Evolutionary conservation across 345 rosid species (phyloP).

Genomic region (Capsella bursapastoris): DNA sequence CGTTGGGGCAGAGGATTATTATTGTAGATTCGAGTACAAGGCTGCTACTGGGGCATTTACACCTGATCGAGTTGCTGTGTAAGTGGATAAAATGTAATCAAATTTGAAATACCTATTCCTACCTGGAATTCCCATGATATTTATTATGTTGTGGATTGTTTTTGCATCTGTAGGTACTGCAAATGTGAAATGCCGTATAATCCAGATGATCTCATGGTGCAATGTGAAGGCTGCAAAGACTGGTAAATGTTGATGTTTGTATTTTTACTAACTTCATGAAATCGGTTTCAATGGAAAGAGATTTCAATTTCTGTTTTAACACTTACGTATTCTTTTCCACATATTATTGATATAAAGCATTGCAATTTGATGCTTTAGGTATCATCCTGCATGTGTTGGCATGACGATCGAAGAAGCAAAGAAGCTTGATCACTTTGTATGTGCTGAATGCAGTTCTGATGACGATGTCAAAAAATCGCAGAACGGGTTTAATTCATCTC

Average conservation of each 20-base stretch:
- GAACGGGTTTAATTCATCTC: slow-evolving; percentile 55
- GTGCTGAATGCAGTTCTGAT: slow-evolving; percentile 72
- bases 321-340: not conserved
- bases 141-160: not conserved
- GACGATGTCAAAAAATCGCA: slow-evolving; percentile 64
- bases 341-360: slow-evolving; percentile 31
- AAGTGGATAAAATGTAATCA: slow-evolving; percentile 42
- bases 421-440: slow-evolving; percentile 72
- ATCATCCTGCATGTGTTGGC: slow-evolving; percentile 85
- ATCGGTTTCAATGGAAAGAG: not conserved
- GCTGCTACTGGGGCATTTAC: slow-evolving; percentile 83
- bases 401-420: slow-evolving; percentile 89
- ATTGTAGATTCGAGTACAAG: slow-evolving; percentile 80
- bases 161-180: slow-evolving; percentile 68
- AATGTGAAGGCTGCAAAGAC: slow-evolving; percentile 88
- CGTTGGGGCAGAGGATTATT: slow-evolving; percentile 86
- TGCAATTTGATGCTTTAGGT: slow-evolving; percentile 54
- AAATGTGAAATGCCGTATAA: slow-evolving; percentile 92
- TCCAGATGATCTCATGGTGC: slow-evolving; percentile 90
- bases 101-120: not conserved
- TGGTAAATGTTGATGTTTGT: slow-evolving; percentile 53
- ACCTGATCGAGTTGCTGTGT: slow-evolving; percentile 91
- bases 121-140: not conserved
- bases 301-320: not conserved
- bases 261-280: not conserved